Evolutionary conservation across 768 basidiomycete genomes (phyloP).

Genomic region (Chlorophyllum brunneum): DNA sequence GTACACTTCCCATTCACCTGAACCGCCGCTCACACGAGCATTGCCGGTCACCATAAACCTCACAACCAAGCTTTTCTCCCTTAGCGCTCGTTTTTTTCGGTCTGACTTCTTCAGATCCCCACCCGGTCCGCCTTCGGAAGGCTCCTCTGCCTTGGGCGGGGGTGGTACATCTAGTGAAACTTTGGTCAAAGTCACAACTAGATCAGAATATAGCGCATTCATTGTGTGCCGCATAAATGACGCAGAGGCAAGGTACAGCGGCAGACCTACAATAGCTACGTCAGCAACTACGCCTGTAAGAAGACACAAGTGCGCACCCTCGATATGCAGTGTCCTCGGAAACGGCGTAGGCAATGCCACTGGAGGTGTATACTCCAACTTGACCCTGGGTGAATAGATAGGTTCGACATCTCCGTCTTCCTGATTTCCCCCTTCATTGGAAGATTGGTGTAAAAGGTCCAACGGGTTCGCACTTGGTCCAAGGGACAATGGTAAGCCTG

Average conservation of each 20-base stretch:
- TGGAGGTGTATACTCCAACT: constrained; percentile 68
- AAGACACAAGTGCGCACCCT: constrained; percentile 44
- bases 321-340: constrained; percentile 62
- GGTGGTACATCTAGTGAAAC: constrained; percentile 34
- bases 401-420: constrained; percentile 35
- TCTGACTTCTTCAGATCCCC: constrained; percentile 10
- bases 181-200: constrained; percentile 52
- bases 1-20: constrained; percentile 72
- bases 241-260: constrained; percentile 68
- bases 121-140: neutral
- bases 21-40: constrained; percentile 58
- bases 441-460: constrained; percentile 17
- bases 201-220: constrained; percentile 69
- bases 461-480: constrained; percentile 18
- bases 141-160: neutral
- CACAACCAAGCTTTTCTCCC: constrained; percentile 59
- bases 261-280: constrained; percentile 44
- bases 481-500: constrained; percentile 7
- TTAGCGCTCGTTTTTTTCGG: constrained; percentile 26
- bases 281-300: neutral
- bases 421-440: constrained; percentile 27
- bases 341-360: constrained; percentile 62
- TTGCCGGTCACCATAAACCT: constrained; percentile 53
- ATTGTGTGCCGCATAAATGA: constrained; percentile 70
- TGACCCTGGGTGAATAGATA: constrained; percentile 62